These are phyloP conservation scores for Xylariaceae sp. DNA, from an alignment of 2,329 filamentous ascomycete genomes.

Conservation along the genomic window DNA sequence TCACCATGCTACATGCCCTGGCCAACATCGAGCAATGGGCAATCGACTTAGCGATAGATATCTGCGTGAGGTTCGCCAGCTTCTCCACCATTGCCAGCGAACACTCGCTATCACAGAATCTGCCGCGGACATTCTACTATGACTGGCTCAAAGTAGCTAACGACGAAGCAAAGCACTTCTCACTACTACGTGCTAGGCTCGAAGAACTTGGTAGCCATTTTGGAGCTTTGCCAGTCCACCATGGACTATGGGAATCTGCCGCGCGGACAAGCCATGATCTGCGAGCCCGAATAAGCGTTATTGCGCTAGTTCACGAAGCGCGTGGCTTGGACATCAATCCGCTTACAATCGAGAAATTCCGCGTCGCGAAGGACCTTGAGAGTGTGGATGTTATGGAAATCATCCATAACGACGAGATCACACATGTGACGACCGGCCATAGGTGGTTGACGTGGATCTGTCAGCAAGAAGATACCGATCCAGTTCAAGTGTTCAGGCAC, in stretches of 20 bases:
- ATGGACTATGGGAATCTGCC: slow-evolving; percentile 43
- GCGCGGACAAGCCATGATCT: slow-evolving; percentile 40
- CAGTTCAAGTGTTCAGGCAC: slow-evolving; percentile 40
- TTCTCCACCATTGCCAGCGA: slow-evolving; percentile 34
- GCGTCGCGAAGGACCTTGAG: slow-evolving; percentile 36
- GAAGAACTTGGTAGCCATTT: slow-evolving; percentile 43
- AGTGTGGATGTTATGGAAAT: slow-evolving; percentile 39
- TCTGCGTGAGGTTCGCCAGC: slow-evolving; percentile 42
- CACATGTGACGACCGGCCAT: slow-evolving; percentile 45
- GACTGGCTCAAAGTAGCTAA: slow-evolving; percentile 46
- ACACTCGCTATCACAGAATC: slow-evolving; percentile 22
- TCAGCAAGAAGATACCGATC: slow-evolving; percentile 40
- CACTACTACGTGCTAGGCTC: slow-evolving; percentile 39
- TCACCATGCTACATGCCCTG: slow-evolving; percentile 44
- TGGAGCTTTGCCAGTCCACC: slow-evolving; percentile 42
- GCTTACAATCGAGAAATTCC: slow-evolving; percentile 45
- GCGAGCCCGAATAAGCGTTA: slow-evolving; percentile 42
- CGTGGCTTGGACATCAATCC: slow-evolving; percentile 44
- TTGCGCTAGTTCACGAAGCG: slow-evolving; percentile 45
- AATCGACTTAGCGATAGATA: slow-evolving; percentile 45
- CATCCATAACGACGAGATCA: slow-evolving; percentile 47
- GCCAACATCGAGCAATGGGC: slow-evolving; percentile 47
- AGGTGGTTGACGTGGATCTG: slow-evolving; percentile 46
- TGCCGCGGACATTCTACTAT: slow-evolving; percentile 43
- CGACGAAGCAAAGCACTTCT: slow-evolving; percentile 46